Evolutionary conservation across 805 yeast species (phyloP).

Genomic region (Candida morakotiae): DNA sequence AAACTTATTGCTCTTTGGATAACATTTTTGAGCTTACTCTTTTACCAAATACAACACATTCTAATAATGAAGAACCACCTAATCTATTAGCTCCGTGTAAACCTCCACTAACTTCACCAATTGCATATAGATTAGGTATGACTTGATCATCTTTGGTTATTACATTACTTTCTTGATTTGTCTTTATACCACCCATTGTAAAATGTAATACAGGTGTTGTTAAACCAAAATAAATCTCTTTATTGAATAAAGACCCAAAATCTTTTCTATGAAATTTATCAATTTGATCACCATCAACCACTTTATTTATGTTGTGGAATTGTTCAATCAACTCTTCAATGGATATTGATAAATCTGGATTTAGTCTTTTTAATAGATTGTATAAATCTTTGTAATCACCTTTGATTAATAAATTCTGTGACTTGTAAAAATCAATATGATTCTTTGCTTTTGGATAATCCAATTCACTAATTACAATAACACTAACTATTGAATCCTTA

Average conservation of each 20-base stretch:
- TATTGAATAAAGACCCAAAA: slow-evolving; percentile 19
- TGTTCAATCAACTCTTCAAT: slow-evolving; percentile 9
- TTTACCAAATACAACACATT: slow-evolving; percentile 58
- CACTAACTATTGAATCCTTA: slow-evolving; percentile 14
- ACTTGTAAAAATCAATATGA: slow-evolving; percentile 49
- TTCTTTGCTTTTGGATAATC: slow-evolving; percentile 42
- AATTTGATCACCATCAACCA: slow-evolving; percentile 18
- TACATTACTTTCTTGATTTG: slow-evolving; percentile 45
- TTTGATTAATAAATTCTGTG: slow-evolving; percentile 20
- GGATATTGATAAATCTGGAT: slow-evolving; percentile 10
- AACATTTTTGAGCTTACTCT: slow-evolving; percentile 6
- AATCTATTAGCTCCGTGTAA: slow-evolving; percentile 62
- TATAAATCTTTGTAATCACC: slow-evolving; percentile 19
- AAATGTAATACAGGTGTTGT: slow-evolving; percentile 63
- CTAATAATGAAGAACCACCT: slow-evolving; percentile 55
- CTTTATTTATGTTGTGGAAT: slow-evolving; percentile 14
- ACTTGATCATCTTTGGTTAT: slow-evolving; percentile 22
- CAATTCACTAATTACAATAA: slow-evolving; percentile 35
- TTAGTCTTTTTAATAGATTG: slow-evolving; percentile 10
- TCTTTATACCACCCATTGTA: slow-evolving; percentile 68
- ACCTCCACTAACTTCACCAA: slow-evolving; percentile 68
- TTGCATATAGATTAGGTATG: slow-evolving; percentile 51
- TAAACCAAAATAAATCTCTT: slow-evolving; percentile 41
- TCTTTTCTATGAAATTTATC: slow-evolving; percentile 26
- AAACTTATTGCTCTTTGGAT: no score